Evolutionary conservation across 768 basidiomycete genomes (phyloP).

Genomic region (Pholiota microspora): DNA sequence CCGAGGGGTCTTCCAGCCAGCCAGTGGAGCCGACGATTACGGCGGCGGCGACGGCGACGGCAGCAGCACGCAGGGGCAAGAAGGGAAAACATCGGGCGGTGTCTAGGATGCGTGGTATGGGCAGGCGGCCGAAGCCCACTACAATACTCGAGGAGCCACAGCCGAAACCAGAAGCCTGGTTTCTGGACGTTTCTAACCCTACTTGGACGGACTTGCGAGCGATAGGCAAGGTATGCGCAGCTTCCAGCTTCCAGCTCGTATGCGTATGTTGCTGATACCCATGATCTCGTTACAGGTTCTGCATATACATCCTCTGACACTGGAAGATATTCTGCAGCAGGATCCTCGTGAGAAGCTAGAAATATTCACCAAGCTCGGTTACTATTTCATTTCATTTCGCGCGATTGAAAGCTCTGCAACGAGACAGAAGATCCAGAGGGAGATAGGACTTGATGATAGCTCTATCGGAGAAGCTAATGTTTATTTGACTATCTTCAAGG

Average conservation of each 20-base stretch:
- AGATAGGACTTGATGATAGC: conserved; percentile 37
- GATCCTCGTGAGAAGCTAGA: conserved; percentile 93
- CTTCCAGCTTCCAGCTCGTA: too few relatives aligned
- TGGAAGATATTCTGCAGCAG: conserved; percentile 91
- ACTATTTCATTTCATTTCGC: conserved; percentile 88
- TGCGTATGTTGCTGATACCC: not conserved
- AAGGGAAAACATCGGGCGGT: conserved; percentile 48
- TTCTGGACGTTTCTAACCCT: conserved; percentile 86
- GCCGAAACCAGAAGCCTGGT: conserved; percentile 67
- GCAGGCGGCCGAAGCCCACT: conserved; percentile 3
- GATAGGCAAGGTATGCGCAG: conserved; percentile 77
- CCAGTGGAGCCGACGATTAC: conserved; percentile 7
- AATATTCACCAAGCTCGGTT: conserved; percentile 81
- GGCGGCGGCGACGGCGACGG: conserved; percentile 9
- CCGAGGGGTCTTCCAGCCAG: conserved; percentile 1
- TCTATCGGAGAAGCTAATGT: conserved; percentile 74
- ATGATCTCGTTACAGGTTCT: conserved; percentile 49
- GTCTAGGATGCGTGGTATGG: not conserved
- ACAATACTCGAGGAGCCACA: conserved; percentile 18
- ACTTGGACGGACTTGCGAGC: conserved; percentile 85
- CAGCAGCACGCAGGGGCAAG: conserved; percentile 22
- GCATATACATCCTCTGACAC: conserved; percentile 86
- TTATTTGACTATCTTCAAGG: conserved; percentile 87
- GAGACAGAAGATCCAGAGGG: conserved; percentile 36
- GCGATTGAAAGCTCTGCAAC: conserved; percentile 64